phyloP scores from a whole-genome alignment of 2,329 filamentous ascomycete species.

The Akanthomyces dipterigenus region DNA sequence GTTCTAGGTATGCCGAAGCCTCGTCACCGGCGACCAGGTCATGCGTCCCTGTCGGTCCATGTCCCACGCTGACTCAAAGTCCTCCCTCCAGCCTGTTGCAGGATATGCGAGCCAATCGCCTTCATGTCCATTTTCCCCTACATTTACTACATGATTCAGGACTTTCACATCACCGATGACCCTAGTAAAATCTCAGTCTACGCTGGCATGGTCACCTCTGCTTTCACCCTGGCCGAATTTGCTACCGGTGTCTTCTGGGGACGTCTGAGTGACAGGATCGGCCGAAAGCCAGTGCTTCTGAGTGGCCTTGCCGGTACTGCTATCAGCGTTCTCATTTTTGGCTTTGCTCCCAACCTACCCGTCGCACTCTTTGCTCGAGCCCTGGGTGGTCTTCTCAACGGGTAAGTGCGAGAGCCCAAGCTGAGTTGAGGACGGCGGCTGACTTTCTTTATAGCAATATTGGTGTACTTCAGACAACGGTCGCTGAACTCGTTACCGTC shows the following conservation, averaged over 20 bases:
- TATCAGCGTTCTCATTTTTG: slow-evolving; percentile 86
- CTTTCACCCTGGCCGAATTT: slow-evolving; percentile 94
- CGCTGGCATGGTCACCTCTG: slow-evolving; percentile 90
- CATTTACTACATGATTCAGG: slow-evolving; percentile 94
- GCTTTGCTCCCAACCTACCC: slow-evolving; percentile 75
- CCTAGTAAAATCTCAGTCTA: slow-evolving; percentile 80
- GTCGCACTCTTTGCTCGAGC: slow-evolving; percentile 83
- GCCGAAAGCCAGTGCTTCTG: slow-evolving; percentile 85
- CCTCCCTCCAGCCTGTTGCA: slow-evolving; percentile 63
- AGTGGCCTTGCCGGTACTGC: slow-evolving; percentile 87
- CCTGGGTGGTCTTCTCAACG: slow-evolving; percentile 85
- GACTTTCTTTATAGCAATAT: slow-evolving; percentile 60
- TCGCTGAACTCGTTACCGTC: slow-evolving; percentile 85
- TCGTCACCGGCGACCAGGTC: not conserved
- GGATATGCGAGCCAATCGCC: slow-evolving; percentile 96
- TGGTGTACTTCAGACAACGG: slow-evolving; percentile 89
- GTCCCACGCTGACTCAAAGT: slow-evolving; percentile 11
- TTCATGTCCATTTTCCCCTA: slow-evolving; percentile 99
- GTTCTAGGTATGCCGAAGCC: slow-evolving; percentile 39
- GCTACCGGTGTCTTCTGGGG: slow-evolving; percentile 91
- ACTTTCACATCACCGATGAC: slow-evolving; percentile 78
- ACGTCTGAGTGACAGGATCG: slow-evolving; percentile 81
- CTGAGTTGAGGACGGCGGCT: slow-evolving; percentile 2
- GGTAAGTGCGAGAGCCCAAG: slow-evolving; percentile 47
- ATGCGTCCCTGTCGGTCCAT: not conserved